A percentile compares a stretch with the other conserved stretches of the same genome.
phyloP scores from a whole-genome alignment of 306 rosid genomes.

The Vigna hirtella region DNA sequence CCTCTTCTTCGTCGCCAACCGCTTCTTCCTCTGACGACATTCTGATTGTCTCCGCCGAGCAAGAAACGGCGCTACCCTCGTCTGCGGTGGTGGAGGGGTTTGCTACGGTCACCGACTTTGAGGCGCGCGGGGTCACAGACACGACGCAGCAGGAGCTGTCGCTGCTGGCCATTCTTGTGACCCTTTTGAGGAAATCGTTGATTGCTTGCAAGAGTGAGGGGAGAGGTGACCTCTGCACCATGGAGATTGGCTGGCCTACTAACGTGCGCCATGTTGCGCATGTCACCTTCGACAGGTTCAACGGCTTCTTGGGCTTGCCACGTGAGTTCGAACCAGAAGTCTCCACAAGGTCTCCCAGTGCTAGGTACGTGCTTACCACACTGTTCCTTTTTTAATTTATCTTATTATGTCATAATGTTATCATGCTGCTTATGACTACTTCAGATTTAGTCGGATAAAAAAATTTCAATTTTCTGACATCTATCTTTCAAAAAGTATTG shows the following conservation, averaged over 20 bases:
- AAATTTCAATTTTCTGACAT: no score
- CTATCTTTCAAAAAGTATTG: no score
- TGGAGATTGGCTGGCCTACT: constrained; percentile 87
- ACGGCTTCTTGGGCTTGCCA: constrained; percentile 97
- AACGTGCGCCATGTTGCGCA: constrained; percentile 93
- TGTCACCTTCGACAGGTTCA: constrained; percentile 91
- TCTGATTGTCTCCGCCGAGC: constrained; percentile 29
- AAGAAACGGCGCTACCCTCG: constrained; percentile 54
- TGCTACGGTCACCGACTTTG: constrained; percentile 41
- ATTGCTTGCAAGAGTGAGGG: constrained; percentile 56
- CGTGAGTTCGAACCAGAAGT: constrained; percentile 90
- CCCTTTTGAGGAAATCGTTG: constrained; percentile 75
- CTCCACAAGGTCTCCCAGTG: constrained; percentile 89
- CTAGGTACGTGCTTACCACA: constrained; percentile 58
- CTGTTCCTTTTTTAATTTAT: neutral
- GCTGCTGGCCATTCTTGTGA: constrained; percentile 61
- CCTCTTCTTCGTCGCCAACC: constrained; percentile 49
- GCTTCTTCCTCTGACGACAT: constrained; percentile 39
- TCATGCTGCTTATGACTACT: neutral
- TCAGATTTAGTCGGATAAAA: no score
- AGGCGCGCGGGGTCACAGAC: constrained; percentile 38
- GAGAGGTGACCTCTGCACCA: constrained; percentile 56
- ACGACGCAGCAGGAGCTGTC: constrained; percentile 59
- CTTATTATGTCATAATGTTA: neutral
- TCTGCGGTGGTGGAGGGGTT: constrained; percentile 41